These are phyloP conservation scores for Citrus glauca DNA, from an alignment of 345 rosid species.

Conservation along the genomic window DNA sequence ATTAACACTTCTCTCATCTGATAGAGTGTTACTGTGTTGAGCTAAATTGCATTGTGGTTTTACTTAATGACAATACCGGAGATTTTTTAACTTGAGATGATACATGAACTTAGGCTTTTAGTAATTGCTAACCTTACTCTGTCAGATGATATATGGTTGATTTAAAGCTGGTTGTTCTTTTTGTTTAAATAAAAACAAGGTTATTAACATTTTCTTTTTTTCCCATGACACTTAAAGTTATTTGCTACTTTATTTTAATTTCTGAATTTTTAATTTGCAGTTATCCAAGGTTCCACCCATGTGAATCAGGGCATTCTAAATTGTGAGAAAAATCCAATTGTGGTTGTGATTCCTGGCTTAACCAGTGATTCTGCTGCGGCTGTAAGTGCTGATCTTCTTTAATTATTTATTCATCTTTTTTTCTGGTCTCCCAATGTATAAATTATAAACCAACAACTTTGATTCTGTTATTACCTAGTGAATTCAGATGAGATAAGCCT, in stretches of 20 bases:
- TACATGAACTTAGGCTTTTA: neutral
- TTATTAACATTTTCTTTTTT: neutral
- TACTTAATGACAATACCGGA: neutral
- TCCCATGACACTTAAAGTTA: neutral
- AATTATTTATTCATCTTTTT: neutral
- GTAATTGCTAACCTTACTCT: neutral
- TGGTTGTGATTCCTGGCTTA: conserved; percentile 49
- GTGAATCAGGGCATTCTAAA: conserved; percentile 13
- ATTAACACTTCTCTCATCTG: neutral
- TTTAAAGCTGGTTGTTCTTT: neutral
- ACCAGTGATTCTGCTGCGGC: conserved; percentile 49
- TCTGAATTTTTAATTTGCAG: conserved; percentile 17
- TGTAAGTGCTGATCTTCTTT: conserved; percentile 22
- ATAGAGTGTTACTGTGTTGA: neutral
- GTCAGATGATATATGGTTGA: neutral
- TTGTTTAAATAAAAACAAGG: neutral
- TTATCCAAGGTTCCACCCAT: conserved; percentile 17
- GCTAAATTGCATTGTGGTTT: neutral
- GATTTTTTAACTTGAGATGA: neutral
- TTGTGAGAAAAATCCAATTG: conserved; percentile 35
- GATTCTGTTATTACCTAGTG: neutral
- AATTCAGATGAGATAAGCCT: neutral
- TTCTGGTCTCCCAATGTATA: neutral
- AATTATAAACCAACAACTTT: neutral
- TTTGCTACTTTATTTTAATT: neutral